Conservation (phyloP, 2,329 filamentous ascomycete genomes). For the Phialocephala subalpina region DNA sequence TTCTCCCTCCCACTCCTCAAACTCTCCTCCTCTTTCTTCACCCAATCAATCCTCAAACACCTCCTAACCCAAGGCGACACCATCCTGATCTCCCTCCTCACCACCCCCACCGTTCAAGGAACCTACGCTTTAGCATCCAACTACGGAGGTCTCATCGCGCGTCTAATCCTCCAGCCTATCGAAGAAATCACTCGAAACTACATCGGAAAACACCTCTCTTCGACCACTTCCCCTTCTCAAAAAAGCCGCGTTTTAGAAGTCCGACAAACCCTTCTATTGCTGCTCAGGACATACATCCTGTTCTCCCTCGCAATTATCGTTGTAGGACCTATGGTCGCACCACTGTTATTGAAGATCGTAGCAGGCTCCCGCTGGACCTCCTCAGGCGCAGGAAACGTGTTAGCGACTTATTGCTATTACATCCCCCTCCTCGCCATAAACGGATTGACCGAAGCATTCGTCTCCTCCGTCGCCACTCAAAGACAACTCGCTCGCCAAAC, state of each 20-base stretch:
- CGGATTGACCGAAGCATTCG: slow-evolving; percentile 90
- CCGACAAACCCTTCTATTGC: slow-evolving; percentile 62
- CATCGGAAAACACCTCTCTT: slow-evolving; percentile 80
- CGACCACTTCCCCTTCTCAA: slow-evolving; percentile 37
- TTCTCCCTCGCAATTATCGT: slow-evolving; percentile 73
- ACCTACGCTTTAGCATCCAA: slow-evolving; percentile 94
- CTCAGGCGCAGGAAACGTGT: slow-evolving; percentile 75
- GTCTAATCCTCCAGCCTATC: slow-evolving; percentile 91
- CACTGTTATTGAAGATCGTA: slow-evolving; percentile 75
- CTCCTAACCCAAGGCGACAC: slow-evolving; percentile 94
- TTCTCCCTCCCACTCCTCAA: slow-evolving; percentile 77
- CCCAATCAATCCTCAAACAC: slow-evolving; percentile 91
- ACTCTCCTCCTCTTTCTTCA: slow-evolving; percentile 82
- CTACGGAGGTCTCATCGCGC: slow-evolving; percentile 87
- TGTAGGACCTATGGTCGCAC: slow-evolving; percentile 79
- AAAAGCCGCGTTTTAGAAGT: slow-evolving; percentile 50
- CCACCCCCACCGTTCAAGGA: slow-evolving; percentile 82
- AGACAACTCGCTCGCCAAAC: slow-evolving; percentile 80
- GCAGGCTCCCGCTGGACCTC: slow-evolving; percentile 80
- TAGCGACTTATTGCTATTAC: slow-evolving; percentile 89
- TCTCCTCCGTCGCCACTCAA: slow-evolving; percentile 83
- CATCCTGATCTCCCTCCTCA: slow-evolving; percentile 81
- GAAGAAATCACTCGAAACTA: slow-evolving; percentile 93
- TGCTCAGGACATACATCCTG: slow-evolving; percentile 78
- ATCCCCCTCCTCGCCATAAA: slow-evolving; percentile 93